Conservation (phyloP, 1,284 basidiomycete genomes). For the Cerioporus squamosus region DNA sequence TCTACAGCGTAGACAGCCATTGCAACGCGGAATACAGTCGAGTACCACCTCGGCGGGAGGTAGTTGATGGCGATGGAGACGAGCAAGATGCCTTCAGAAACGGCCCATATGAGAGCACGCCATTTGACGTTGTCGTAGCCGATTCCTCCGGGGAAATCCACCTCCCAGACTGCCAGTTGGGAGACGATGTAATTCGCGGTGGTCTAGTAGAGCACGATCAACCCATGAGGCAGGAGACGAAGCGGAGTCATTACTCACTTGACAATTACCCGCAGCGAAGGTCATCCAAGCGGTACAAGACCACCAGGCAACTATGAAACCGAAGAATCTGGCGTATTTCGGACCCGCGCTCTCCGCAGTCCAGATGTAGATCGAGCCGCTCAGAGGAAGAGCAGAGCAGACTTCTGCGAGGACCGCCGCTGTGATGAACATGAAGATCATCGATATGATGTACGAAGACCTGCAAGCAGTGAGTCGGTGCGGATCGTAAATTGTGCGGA, state of each 20-base stretch:
- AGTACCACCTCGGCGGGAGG: constrained; percentile 76
- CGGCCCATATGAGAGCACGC: constrained; percentile 80
- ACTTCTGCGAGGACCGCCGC: constrained; percentile 86
- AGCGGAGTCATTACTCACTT: constrained; percentile 47
- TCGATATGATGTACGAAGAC: constrained; percentile 80
- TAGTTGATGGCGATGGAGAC: constrained; percentile 81
- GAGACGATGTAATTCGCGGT: constrained; percentile 87
- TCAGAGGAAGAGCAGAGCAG: constrained; percentile 83
- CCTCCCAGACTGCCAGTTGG: constrained; percentile 76
- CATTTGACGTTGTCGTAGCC: constrained; percentile 76
- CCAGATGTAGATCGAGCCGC: constrained; percentile 91
- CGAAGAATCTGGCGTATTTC: constrained; percentile 82
- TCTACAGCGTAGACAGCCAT: constrained; percentile 78
- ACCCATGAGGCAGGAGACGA: neutral
- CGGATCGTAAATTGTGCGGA: too few species aligned
- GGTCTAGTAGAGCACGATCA: constrained; percentile 47
- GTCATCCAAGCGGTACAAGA: constrained; percentile 90
- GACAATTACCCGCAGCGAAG: constrained; percentile 82
- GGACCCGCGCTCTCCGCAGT: constrained; percentile 86
- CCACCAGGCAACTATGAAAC: constrained; percentile 91
- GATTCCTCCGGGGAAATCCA: constrained; percentile 80
- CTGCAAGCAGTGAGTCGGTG: constrained; percentile 38
- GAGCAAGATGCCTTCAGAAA: constrained; percentile 73
- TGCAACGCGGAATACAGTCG: constrained; percentile 74
- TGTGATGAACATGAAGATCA: constrained; percentile 85